A percentile compares a stretch with the other conserved stretches of the same genome.
Evolutionary conservation across 108 stramenopile species (phyloP).

Genomic region (Fragilaria radians): DNA sequence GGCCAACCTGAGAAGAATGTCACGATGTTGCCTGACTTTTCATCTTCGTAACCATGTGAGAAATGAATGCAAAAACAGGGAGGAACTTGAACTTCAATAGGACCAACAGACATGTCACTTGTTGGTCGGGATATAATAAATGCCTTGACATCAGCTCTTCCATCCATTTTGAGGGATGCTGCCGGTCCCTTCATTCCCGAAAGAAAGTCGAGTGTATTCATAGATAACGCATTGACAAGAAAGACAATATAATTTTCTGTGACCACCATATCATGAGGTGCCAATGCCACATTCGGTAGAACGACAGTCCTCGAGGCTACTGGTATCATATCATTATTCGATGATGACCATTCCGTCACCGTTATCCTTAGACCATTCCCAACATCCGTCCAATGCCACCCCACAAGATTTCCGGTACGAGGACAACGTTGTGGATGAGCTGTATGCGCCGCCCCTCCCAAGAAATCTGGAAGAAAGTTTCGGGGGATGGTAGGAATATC

Average conservation of each 20-base stretch:
- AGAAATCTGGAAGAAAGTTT: constrained; percentile 28
- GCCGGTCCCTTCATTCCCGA: constrained; percentile 43
- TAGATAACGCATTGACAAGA: constrained; percentile 36
- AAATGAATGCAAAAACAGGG: constrained; percentile 60
- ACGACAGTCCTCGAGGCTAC: constrained; percentile 27
- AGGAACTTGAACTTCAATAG: constrained; percentile 39
- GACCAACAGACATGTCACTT: constrained; percentile 28
- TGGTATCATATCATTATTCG: constrained; percentile 23
- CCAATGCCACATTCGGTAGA: constrained; percentile 23
- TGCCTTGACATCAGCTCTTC: constrained; percentile 24
- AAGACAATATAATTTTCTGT: constrained; percentile 45
- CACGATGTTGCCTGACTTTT: constrained; percentile 41
- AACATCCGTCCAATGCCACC: constrained; percentile 46
- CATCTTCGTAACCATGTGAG: constrained; percentile 53
- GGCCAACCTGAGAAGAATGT: constrained; percentile 60
- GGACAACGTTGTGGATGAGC: constrained; percentile 55
- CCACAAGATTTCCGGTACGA: constrained; percentile 38
- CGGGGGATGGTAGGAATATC: constrained; percentile 31
- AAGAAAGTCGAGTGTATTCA: constrained; percentile 36
- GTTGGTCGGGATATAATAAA: constrained; percentile 47
- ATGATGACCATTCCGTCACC: constrained; percentile 40
- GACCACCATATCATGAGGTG: constrained; percentile 57
- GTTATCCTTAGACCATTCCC: constrained; percentile 29
- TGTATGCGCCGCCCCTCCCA: constrained; percentile 48
- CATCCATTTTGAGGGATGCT: constrained; percentile 45